Evolutionary conservation across 495 filamentous ascomycete species (phyloP).

Genomic region (Lepraria neglecta): DNA sequence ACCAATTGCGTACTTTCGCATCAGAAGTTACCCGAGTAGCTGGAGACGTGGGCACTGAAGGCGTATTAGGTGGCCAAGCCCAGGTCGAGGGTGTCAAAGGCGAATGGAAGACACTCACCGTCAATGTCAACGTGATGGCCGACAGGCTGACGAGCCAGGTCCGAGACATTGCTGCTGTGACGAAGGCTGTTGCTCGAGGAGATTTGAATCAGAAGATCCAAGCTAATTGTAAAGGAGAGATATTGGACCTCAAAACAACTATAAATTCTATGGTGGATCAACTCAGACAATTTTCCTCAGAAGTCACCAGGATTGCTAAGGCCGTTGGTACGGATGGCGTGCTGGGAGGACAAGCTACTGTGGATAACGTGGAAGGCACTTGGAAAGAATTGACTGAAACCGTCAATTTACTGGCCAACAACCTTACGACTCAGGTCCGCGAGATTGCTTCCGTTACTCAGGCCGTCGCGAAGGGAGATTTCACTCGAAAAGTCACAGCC

Average conservation of each 20-base stretch:
- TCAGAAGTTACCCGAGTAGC: conserved; percentile 96
- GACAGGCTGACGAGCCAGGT: conserved; percentile 97
- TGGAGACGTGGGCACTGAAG: conserved; percentile 94
- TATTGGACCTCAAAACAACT: conserved; percentile 88
- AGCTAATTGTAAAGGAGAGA: conserved; percentile 94
- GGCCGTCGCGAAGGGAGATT: conserved; percentile 87
- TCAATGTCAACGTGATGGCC: conserved; percentile 98
- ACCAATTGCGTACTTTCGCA: conserved; percentile 93
- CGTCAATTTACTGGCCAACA: conserved; percentile 98
- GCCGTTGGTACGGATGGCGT: conserved; percentile 97
- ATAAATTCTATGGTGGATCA: conserved; percentile 99
- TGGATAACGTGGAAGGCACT: conserved; percentile 94
- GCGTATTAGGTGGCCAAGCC: conserved; percentile 92
- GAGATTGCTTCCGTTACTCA: conserved; percentile 98
- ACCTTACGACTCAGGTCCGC: conserved; percentile 94
- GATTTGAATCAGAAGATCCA: conserved; percentile 96
- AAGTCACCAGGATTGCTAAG: conserved; percentile 95
- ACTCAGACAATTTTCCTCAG: conserved; percentile 89
- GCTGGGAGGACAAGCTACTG: conserved; percentile 90
- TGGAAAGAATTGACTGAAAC: conserved; percentile 97
- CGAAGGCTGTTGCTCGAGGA: conserved; percentile 94
- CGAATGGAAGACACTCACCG: conserved; percentile 94
- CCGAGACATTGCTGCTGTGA: conserved; percentile 95
- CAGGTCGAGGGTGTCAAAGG: conserved; percentile 82
- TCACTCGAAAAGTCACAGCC: conserved; percentile 92